phyloP scores from a whole-genome alignment of 352 stramenopile genomes.

The Globisporangium sylvaticum region DNA sequence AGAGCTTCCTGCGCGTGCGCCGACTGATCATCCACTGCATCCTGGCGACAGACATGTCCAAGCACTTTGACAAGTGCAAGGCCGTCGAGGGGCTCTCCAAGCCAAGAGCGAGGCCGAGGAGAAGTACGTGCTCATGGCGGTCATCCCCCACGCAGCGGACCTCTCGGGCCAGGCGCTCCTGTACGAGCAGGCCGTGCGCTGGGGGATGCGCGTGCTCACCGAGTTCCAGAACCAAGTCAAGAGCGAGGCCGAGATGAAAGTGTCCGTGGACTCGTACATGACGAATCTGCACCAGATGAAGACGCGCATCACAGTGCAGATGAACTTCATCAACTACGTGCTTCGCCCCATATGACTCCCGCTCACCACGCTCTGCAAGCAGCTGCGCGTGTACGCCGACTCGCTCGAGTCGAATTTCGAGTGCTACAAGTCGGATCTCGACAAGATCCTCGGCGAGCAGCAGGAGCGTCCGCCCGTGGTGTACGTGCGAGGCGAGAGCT shows the following conservation, averaged over 20 bases:
- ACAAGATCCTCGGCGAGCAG: constrained; percentile 34
- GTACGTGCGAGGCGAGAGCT: constrained; percentile 44
- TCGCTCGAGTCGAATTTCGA: constrained; percentile 60
- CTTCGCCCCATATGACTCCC: constrained; percentile 65
- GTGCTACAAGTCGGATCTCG: constrained; percentile 54
- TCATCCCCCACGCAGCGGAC: constrained; percentile 69
- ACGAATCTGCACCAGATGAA: constrained; percentile 56
- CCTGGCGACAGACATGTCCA: constrained; percentile 70
- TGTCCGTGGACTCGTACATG: constrained; percentile 73
- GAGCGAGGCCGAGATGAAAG: constrained; percentile 55
- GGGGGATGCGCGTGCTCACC: constrained; percentile 54
- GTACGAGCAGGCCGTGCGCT: constrained; percentile 51
- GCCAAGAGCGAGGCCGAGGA: constrained; percentile 25
- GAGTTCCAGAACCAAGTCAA: constrained; percentile 75
- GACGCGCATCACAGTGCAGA: constrained; percentile 58
- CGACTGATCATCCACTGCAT: constrained; percentile 62
- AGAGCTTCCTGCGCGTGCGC: constrained; percentile 48
- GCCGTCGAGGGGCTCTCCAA: constrained; percentile 45
- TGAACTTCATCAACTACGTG: constrained; percentile 79
- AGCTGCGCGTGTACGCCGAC: constrained; percentile 51
- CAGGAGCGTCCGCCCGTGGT: constrained; percentile 20
- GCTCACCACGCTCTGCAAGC: constrained; percentile 38
- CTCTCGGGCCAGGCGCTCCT: constrained; percentile 65
- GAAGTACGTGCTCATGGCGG: constrained; percentile 47
- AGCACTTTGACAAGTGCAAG: constrained; percentile 74